Base-by-base conservation (phyloP, 192 early-diverging fungal genomes). In the Irineochytrium annulatum region DNA sequence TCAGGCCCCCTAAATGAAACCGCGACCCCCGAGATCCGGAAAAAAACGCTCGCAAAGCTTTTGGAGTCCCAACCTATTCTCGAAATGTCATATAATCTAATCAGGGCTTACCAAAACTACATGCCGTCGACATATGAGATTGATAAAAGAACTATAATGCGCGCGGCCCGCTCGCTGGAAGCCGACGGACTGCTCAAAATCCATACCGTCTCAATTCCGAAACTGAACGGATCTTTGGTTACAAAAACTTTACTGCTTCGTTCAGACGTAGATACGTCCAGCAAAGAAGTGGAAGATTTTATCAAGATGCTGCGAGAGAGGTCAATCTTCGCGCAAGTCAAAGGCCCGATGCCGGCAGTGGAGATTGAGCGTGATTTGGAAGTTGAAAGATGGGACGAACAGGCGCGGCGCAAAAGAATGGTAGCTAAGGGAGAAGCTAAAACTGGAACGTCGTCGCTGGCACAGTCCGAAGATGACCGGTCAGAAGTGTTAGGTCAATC, bases 141-240 rank as follows among this genome's bases (percentile, higher is more conserved):
- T 26, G 83, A 86, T 46, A 73, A 75, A 34, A 78, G 74, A 44
- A 87, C 86, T 2, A 55, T 87, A 1, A 48, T 58, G 29, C 66
- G 86, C 0, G 73, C 76, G 0, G 77, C 72, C 20, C 43, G 39
- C 3, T 41, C 48, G 0, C 46, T 87, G 68, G 78, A 78, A 56
- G 32, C 34, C 2, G 71, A 77, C 26, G 76, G 76, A 2, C 27
- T 76, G 1, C 41, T 84, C 31, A 71, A 65, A 46, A 51, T 66
- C 0, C 67, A 68, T 32, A 72, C 68, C n/a, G 66, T 83, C 5
- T 32, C 62, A 17, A 39, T 84, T 27, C 80, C 71, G 0, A 59
- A 68, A 29, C 49, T 79, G 2, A 82, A 77, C n/a, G 82, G 82
- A 0, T 57, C 54, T 1, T 39, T 32, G 11, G 13, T 34, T 0